Conservation (phyloP, 2,329 filamentous ascomycete genomes). For the Monosporascus sp. region DNA sequence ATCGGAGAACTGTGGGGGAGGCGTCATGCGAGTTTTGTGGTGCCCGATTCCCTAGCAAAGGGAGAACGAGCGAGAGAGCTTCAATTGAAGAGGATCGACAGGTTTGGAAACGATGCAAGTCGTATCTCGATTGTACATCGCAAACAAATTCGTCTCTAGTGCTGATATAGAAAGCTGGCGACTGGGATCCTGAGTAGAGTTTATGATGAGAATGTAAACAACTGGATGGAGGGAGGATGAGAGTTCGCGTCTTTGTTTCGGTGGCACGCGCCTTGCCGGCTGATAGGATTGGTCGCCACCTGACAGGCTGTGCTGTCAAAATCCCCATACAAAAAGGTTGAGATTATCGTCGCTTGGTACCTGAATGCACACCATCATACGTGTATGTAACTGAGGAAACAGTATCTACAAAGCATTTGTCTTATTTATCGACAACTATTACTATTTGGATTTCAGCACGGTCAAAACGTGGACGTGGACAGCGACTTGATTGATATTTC, state of each 20-base stretch:
- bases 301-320: neutral
- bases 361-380: too few species aligned
- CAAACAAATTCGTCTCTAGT: constrained; percentile 23
- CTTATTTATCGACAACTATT: too few species aligned
- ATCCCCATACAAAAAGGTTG: too few species aligned
- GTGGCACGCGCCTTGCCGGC: constrained; percentile 7
- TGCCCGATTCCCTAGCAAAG: constrained; percentile 20
- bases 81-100: constrained; percentile 19
- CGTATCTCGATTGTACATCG: constrained; percentile 29
- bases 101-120: constrained; percentile 10
- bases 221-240: constrained; percentile 5
- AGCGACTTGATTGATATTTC: too few species aligned
- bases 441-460: too few species aligned
- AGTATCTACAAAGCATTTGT: too few species aligned
- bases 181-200: constrained; percentile 12
- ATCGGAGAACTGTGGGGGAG: constrained; percentile 76
- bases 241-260: constrained; percentile 5
- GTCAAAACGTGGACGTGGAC: too few species aligned
- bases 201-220: constrained; percentile 12
- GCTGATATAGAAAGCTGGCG: constrained; percentile 16
- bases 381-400: too few species aligned
- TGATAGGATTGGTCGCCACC: constrained; percentile 1
- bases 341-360: too few species aligned
- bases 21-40: constrained; percentile 59
- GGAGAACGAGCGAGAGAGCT: constrained; percentile 41